These are phyloP conservation scores for Candida ulmi DNA, from an alignment of 805 yeast species.

Conservation along the genomic window DNA sequence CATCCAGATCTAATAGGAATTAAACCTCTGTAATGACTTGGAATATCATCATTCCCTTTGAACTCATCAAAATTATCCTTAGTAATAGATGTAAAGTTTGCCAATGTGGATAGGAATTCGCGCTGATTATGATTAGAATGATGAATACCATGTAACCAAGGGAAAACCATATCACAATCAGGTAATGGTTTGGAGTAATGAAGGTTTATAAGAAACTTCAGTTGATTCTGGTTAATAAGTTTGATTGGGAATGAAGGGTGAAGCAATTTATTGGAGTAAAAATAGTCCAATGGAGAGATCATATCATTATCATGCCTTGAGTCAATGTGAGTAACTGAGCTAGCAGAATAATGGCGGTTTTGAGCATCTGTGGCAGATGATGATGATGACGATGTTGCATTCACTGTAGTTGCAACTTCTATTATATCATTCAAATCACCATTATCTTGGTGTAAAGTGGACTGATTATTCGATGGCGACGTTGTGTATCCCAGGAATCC, in stretches of 20 bases:
- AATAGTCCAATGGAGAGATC: constrained; percentile 14
- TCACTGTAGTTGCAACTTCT: no score
- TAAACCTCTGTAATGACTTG: constrained; percentile 16
- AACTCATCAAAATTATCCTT: constrained; percentile 18
- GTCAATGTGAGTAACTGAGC: neutral
- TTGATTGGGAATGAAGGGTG: constrained; percentile 16
- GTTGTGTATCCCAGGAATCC: constrained; percentile 1
- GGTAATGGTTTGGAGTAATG: constrained; percentile 42
- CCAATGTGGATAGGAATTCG: constrained; percentile 17
- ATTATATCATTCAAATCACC: neutral
- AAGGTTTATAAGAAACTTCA: constrained; percentile 14
- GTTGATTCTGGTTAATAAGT: constrained; percentile 14
- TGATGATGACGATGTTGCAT: constrained; percentile 4
- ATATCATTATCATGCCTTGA: neutral
- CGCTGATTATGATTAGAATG: constrained; percentile 21
- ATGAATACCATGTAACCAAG: constrained; percentile 77
- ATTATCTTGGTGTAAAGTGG: no score
- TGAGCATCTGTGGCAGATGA: no score
- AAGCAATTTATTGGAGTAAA: constrained; percentile 12
- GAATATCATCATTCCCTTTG: constrained; percentile 14
- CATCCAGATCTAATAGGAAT: constrained; percentile 23
- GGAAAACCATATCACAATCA: constrained; percentile 64
- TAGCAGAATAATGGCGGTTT: constrained; percentile 1
- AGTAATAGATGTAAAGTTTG: constrained; percentile 16
- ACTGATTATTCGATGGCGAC: constrained; percentile 3